phyloP scores from a whole-genome alignment of 2,329 filamentous ascomycete species.

The Aspergillus sp. region DNA sequence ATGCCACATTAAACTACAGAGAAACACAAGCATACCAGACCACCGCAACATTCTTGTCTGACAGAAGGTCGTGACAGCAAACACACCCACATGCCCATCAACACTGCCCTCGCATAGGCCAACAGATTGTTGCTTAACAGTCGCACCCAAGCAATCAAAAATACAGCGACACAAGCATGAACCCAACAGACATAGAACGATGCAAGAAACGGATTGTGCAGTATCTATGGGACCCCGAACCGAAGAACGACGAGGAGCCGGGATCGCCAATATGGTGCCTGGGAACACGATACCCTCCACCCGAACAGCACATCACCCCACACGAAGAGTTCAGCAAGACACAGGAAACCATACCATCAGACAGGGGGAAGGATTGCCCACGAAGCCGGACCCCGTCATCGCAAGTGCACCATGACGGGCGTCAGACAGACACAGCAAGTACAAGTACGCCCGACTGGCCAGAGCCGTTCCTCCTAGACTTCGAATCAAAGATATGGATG shows the following conservation, averaged over 20 bases:
- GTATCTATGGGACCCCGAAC: slow-evolving; percentile 89
- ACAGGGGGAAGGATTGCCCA: background rate
- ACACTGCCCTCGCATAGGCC: background rate
- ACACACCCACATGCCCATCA: background rate
- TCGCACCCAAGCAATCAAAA: background rate
- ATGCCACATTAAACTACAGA: background rate
- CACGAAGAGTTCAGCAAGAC: background rate
- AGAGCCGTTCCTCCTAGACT: slow-evolving; percentile 79
- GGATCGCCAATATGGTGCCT: slow-evolving; percentile 83
- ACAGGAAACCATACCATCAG: background rate
- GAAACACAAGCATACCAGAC: background rate
- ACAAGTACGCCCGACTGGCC: slow-evolving; percentile 66
- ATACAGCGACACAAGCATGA: slow-evolving; percentile 45
- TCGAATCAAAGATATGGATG: slow-evolving; percentile 93
- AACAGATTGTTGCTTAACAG: background rate
- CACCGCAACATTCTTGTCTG: too few species aligned
- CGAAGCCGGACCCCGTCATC: background rate
- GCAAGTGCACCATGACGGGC: slow-evolving; percentile 1
- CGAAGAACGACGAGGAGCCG: slow-evolving; percentile 70
- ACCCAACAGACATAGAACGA: slow-evolving; percentile 71
- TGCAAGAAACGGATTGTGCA: slow-evolving; percentile 81
- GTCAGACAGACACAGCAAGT: slow-evolving; percentile 3
- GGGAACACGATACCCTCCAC: slow-evolving; percentile 55
- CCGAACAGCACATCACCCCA: background rate
- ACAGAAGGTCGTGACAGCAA: background rate